A percentile compares a stretch with the other conserved stretches of the same genome.
These are phyloP conservation scores for Boletus sp. DNA, from an alignment of 768 basidiomycete genomes.

Conservation along the genomic window DNA sequence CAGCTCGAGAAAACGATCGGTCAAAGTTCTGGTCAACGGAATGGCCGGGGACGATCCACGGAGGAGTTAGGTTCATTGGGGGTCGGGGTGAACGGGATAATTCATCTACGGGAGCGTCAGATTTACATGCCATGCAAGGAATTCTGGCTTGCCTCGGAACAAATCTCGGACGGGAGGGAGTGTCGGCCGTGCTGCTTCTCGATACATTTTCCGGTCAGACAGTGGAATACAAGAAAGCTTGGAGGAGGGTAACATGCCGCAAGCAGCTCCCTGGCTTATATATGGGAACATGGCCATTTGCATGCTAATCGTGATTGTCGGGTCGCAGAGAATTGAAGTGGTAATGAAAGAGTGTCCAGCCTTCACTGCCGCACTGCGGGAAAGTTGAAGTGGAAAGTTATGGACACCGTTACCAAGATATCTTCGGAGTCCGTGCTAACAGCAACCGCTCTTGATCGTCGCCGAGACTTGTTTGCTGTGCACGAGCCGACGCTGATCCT, in stretches of 20 bases:
- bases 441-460: slow-evolving; percentile 35
- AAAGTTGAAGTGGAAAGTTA: slow-evolving; percentile 18
- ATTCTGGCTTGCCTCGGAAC: slow-evolving; percentile 50
- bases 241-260: slow-evolving; percentile 7
- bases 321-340: slow-evolving; percentile 11
- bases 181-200: slow-evolving; percentile 46
- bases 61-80: slow-evolving; percentile 39
- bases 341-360: slow-evolving; percentile 29
- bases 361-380: slow-evolving; percentile 24
- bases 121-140: not conserved
- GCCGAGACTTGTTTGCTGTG: slow-evolving; percentile 32
- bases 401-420: slow-evolving; percentile 30
- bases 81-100: slow-evolving; percentile 41
- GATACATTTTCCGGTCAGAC: slow-evolving; percentile 26
- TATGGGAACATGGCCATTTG: slow-evolving; percentile 24
- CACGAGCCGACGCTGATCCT: slow-evolving; percentile 31
- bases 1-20: slow-evolving; percentile 24
- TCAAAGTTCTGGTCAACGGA: slow-evolving; percentile 30
- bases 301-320: slow-evolving; percentile 28
- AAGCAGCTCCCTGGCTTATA: slow-evolving; percentile 20
- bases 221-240: slow-evolving; percentile 23
- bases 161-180: slow-evolving; percentile 73
- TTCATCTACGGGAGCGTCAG: slow-evolving; percentile 39
- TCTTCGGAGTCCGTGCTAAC: slow-evolving; percentile 20
- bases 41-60: slow-evolving; percentile 45